These are phyloP conservation scores for Hypoxylon subgilvum DNA, from an alignment of 495 filamentous ascomycete species.

Conservation along the genomic window DNA sequence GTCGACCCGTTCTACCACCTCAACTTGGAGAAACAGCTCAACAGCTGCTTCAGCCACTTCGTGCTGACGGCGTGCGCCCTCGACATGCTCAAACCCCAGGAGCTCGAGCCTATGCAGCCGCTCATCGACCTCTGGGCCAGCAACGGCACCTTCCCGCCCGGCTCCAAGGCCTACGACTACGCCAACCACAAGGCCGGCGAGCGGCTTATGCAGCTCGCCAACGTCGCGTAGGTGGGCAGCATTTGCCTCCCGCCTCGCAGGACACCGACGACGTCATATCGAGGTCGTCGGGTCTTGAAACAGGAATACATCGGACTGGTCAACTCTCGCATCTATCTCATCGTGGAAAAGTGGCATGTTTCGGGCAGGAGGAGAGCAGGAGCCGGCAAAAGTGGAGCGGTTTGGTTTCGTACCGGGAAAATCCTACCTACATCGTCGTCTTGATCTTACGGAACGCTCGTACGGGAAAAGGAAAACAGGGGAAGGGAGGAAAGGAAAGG, in stretches of 20 bases:
- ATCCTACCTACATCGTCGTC: too few relatives aligned
- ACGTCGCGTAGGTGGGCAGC: conserved; percentile 33
- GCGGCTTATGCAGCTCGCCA: conserved; percentile 51
- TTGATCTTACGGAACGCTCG: too few relatives aligned
- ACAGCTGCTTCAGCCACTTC: conserved; percentile 95
- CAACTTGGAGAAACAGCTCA: conserved; percentile 82
- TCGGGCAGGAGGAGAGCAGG: background rate
- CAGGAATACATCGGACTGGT: background rate
- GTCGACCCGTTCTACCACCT: conserved; percentile 82
- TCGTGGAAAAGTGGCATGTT: background rate
- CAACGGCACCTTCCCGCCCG: conserved; percentile 79
- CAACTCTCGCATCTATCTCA: background rate
- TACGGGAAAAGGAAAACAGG: background rate
- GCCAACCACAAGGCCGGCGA: conserved; percentile 58
- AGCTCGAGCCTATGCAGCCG: conserved; percentile 92
- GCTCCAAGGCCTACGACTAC: conserved; percentile 64
- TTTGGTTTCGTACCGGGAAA: too few relatives aligned
- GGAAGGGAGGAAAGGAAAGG: background rate
- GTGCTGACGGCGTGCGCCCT: conserved; percentile 85
- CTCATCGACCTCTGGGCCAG: conserved; percentile 87
- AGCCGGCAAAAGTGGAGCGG: background rate
- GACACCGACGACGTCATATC: too few relatives aligned
- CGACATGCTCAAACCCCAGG: conserved; percentile 78
- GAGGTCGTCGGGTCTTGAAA: too few relatives aligned
- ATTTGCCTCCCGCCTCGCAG: too few relatives aligned